Base-by-base conservation (phyloP, 1,284 basidiomycete genomes). In the Trichosporon sp. region DNA sequence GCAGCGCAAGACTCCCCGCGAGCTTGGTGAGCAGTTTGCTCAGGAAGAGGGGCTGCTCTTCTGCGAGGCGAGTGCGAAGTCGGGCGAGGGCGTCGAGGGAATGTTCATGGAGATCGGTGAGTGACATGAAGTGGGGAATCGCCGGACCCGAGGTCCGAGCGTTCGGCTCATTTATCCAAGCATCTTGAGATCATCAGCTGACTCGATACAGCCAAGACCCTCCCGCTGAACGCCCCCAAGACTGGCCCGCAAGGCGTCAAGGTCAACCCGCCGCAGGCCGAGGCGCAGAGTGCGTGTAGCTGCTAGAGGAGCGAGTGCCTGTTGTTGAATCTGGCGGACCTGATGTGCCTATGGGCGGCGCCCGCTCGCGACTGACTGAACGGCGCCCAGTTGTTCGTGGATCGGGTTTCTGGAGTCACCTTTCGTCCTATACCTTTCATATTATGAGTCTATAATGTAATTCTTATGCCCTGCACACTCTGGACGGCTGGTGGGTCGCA, bases 41-140 rank as follows among this genome's bases (percentile, higher is more conserved):
- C 87, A 94, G 65, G 93, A 96, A 78, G 94, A 98, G 81, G 91
- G 91, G 31, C 81, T 98, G 63, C 89, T 98, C 86, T 98, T 95
- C 89, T 87, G 88, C 63, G 95, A 98, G 83, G 95, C 95, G 1
- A 95, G 91, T 78, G 95, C 95, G 58, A 98, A 98, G 86, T 85
- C 88, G 33, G 92, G 94, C 44, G 89, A 93, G 66, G 92, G 92
- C 67, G 95, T 98, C 25, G 81, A 88, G 59, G 90, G 92, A 63
- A 88, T 95, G 72, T 97, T 95, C 81, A 88, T 87, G 63, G 87
- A 89, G 29, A 94, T 95, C 68, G 78, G 79, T 78, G 65, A 63
- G 79, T 74, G 11, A 19, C 23, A n/a, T 33, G 9, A 27, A 23
- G n/a, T 21, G 25, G n/a, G 49, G 19, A n/a, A 4, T 9, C 2